A percentile compares a stretch with the other conserved stretches of the same genome.
Conservation (phyloP, 75 land plant species). For the Pinus taeda region DNA sequence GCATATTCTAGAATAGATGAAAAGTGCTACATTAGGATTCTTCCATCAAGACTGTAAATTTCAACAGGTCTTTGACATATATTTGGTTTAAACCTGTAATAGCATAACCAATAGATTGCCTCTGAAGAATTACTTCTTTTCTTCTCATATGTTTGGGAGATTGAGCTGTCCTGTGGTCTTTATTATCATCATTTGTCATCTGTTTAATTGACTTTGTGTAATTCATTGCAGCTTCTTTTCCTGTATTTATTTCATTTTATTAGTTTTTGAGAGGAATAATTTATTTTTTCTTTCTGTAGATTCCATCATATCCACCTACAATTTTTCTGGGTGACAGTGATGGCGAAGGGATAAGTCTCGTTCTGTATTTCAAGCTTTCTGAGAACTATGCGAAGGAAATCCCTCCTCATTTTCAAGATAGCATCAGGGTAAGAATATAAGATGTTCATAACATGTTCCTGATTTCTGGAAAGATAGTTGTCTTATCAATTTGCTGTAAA, state of each 20-base stretch:
- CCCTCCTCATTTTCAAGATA: constrained; percentile 50
- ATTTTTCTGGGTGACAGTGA: constrained; percentile 66
- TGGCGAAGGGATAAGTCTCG: constrained; percentile 80
- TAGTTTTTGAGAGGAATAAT: not conserved
- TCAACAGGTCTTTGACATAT: not conserved
- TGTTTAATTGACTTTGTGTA: not conserved
- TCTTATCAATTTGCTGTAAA: no score
- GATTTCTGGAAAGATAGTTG: not conserved
- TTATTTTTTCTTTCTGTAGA: constrained; percentile 23
- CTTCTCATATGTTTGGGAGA: no score
- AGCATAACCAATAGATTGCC: not conserved
- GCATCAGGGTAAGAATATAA: constrained; percentile 34
- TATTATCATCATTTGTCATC: not conserved
- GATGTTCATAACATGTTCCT: not conserved
- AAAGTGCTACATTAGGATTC: not conserved
- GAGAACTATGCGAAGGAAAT: constrained; percentile 39
- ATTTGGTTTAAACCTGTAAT: not conserved
- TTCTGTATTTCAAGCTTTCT: constrained; percentile 64
- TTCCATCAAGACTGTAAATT: not conserved
- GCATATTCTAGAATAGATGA: no score
- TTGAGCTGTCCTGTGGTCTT: not conserved
- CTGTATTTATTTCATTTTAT: not conserved
- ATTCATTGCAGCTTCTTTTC: not conserved
- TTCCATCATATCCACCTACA: constrained; percentile 68
- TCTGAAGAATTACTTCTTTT: no score